Evolutionary conservation across 1,284 basidiomycete genomes (phyloP).

Genomic region (Xerocomus nothofagi): DNA sequence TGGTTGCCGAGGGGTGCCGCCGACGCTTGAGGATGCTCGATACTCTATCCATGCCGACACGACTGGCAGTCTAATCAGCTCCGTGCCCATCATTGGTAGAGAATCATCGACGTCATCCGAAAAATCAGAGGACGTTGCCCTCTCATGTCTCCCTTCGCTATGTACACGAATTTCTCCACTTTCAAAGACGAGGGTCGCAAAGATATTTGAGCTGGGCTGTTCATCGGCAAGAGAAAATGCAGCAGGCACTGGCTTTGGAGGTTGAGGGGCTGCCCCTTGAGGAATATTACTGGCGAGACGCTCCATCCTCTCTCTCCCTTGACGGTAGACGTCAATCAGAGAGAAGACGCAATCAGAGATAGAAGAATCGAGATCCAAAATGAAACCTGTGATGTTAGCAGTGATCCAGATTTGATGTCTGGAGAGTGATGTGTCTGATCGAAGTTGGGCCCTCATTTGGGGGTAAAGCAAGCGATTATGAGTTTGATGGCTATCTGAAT

Average conservation of each 20-base stretch:
- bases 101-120: constrained; percentile 50
- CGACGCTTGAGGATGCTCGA: constrained; percentile 49
- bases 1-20: constrained; percentile 40
- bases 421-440: constrained; percentile 51
- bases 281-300: constrained; percentile 55
- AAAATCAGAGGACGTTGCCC: constrained; percentile 36
- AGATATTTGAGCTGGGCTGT: constrained; percentile 58
- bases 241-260: constrained; percentile 16
- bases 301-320: constrained; percentile 77
- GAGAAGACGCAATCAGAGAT: constrained; percentile 81
- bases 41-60: constrained; percentile 87
- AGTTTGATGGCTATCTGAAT: constrained; percentile 66
- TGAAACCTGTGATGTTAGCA: constrained; percentile 83
- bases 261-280: constrained; percentile 39
- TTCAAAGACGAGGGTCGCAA: constrained; percentile 73
- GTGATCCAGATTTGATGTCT: constrained; percentile 63
- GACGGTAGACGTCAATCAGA: constrained; percentile 81
- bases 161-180: constrained; percentile 79
- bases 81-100: constrained; percentile 50
- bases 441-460: constrained; percentile 74
- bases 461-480: constrained; percentile 80
- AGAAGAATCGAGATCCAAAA: constrained; percentile 80
- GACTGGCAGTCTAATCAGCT: constrained; percentile 73
- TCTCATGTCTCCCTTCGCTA: constrained; percentile 42
- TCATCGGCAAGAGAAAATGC: constrained; percentile 11